Evolutionary conservation across 192 early-diverging fungal genomes (phyloP), one percentile per base, ranked within the genome.

Genomic region (Gonapodya prolifera): DNA sequence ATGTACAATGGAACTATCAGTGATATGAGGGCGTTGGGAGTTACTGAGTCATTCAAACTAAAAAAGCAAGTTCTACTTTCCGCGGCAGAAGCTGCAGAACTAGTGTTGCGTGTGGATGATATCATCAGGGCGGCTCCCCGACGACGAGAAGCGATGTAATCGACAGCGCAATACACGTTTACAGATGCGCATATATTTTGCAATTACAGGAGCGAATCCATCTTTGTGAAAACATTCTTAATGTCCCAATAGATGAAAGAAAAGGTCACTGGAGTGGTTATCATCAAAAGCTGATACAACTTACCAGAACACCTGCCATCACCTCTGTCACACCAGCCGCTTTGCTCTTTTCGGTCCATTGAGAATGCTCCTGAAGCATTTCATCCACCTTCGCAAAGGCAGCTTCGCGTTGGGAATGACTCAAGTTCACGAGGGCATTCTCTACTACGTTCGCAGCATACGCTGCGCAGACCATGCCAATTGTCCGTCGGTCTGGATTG

Each of bases 391-490:
- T 87, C 69, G 87, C 83, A 77, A 95, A 97, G 2, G 94, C 95
- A 69, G 89, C 86, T 80, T 99, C 97, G 34, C 95, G 84, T 79
- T 93, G 89, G 82, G 92, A 89, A 81, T 93, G 93, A 76, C 90
- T 90, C 78, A 99, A 82, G 69, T 91, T 90, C 30, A 91, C 83
- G 74, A 99, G 84, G 8, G 95, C 94, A 82, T 99, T 98, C 82
- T 99, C 97, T 35, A 98, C 80, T n/a, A 99, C 97, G 78, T 97
- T 97, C 17, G 93, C 97, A 0, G 97, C 96, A 78, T 97, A 98
- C 17, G 95, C 94, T 1, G 96, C 94, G 83, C 94, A 95, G 69
- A 96, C 91, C 92, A 96, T 91, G 33, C 92, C 88, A 30, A 99
- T 85, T 0, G 95, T 91, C 70, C 96, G 85, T 1, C 70, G 77